Percentiles rank a stretch among this genome's conserved stretches.
Conservation (phyloP, 2,329 filamentous ascomycete genomes). For the Polytolypa hystricis region DNA sequence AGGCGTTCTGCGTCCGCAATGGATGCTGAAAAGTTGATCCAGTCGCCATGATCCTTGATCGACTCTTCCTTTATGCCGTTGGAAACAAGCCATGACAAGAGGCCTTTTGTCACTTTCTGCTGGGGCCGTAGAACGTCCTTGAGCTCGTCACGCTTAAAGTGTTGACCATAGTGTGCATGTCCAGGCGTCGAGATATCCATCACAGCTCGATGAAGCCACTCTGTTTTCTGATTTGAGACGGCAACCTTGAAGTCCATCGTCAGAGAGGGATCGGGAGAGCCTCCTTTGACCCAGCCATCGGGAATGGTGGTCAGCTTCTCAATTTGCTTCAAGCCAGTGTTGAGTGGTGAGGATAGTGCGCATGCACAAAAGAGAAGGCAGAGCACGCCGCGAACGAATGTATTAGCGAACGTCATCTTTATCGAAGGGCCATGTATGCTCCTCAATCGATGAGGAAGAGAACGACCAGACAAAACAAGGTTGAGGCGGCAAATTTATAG, state of each 20-base stretch:
- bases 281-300: slow-evolving; percentile 2
- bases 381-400: not conserved
- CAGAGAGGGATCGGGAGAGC: not conserved
- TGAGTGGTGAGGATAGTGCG: too few relatives aligned
- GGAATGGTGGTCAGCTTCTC: not conserved
- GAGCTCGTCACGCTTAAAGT: slow-evolving; percentile 49
- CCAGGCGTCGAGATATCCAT: slow-evolving; percentile 45
- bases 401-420: too few relatives aligned
- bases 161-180: slow-evolving; percentile 47
- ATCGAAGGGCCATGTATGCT: too few relatives aligned
- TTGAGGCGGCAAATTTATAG: too few relatives aligned
- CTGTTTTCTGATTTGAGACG: not conserved
- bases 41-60: slow-evolving; percentile 45
- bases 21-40: slow-evolving; percentile 45
- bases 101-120: slow-evolving; percentile 34
- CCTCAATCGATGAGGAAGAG: too few relatives aligned
- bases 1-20: slow-evolving; percentile 41
- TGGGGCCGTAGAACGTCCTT: slow-evolving; percentile 43
- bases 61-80: slow-evolving; percentile 36
- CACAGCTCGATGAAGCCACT: slow-evolving; percentile 1
- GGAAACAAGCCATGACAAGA: slow-evolving; percentile 45
- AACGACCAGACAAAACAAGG: too few relatives aligned
- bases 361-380: too few relatives aligned
- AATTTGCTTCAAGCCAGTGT: too few relatives aligned
- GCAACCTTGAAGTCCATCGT: slow-evolving; percentile 2